Conservation (phyloP, 306 rosid genomes). For the Lithocarpus polystachyus region DNA sequence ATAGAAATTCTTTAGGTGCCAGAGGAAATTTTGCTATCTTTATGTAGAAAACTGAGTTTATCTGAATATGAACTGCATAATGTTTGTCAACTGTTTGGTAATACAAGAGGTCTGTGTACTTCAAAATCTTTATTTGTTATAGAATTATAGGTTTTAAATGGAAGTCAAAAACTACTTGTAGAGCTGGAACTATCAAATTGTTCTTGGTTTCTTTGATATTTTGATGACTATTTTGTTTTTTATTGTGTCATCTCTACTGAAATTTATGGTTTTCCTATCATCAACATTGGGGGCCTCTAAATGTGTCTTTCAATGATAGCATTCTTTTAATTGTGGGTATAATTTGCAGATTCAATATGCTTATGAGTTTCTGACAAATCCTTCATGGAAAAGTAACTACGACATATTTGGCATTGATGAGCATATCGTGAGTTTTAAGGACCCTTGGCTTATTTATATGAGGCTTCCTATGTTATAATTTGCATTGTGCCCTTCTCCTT, state of each 20-base stretch:
- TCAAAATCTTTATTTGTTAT: too few relatives aligned
- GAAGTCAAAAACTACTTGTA: not conserved
- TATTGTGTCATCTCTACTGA: not conserved
- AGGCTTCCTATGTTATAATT: not conserved
- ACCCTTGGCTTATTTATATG: slow-evolving; percentile 11
- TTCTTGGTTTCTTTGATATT: not conserved
- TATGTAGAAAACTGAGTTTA: not conserved
- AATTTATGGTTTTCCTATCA: slow-evolving; percentile 1
- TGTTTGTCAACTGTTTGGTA: not conserved
- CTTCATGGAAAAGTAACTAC: slow-evolving; percentile 77
- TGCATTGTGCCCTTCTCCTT: not conserved
- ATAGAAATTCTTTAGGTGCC: not conserved
- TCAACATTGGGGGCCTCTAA: slow-evolving; percentile 11
- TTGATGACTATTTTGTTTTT: not conserved
- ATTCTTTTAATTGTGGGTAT: slow-evolving; percentile 8
- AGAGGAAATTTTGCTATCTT: not conserved
- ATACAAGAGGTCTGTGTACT: not conserved
- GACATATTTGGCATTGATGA: slow-evolving; percentile 80
- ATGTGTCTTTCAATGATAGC: slow-evolving; percentile 2
- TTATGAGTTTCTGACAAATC: slow-evolving; percentile 79
- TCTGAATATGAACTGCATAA: not conserved
- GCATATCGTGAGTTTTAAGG: slow-evolving; percentile 58
- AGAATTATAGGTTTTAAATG: too few relatives aligned
- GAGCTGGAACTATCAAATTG: not conserved
- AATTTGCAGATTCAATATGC: slow-evolving; percentile 78